Evolutionary conservation across 1,284 basidiomycete genomes (phyloP).

Genomic region (Ganoderma lingzhi): DNA sequence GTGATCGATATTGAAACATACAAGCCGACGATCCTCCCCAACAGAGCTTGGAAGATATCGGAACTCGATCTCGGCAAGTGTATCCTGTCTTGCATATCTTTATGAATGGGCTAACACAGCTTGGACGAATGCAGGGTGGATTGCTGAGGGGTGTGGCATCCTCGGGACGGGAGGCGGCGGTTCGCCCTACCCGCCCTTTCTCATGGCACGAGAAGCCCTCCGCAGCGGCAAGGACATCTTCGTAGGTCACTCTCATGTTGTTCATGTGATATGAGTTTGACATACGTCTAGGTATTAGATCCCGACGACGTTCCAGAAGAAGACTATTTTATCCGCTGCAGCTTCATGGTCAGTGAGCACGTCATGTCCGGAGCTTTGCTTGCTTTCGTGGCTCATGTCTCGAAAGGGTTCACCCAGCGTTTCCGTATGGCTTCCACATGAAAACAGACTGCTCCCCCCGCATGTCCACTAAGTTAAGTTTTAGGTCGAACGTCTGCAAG

Average conservation of each 20-base stretch:
- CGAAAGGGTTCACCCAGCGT: slow-evolving; percentile 57
- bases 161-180: slow-evolving; percentile 64
- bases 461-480: neutral
- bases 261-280: neutral
- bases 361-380: no score
- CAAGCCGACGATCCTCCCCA: slow-evolving; percentile 39
- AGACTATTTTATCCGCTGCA: slow-evolving; percentile 41
- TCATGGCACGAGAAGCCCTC: slow-evolving; percentile 56
- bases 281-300: slow-evolving; percentile 35
- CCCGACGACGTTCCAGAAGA: slow-evolving; percentile 38
- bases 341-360: slow-evolving; percentile 47
- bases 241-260: slow-evolving; percentile 36
- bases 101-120: neutral
- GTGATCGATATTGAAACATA: slow-evolving; percentile 41
- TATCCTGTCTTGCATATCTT: neutral
- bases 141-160: slow-evolving; percentile 61
- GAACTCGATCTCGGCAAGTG: slow-evolving; percentile 45
- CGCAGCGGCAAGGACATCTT: slow-evolving; percentile 53
- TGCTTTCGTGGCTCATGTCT: neutral
- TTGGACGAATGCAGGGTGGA: slow-evolving; percentile 49
- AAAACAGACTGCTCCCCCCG: neutral
- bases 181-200: slow-evolving; percentile 55
- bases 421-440: slow-evolving; percentile 32
- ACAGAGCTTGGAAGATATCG: slow-evolving; percentile 44
- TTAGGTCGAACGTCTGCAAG: slow-evolving; percentile 43